Percentiles rank a stretch among this genome's conserved stretches.
phyloP scores from a whole-genome alignment of 2,329 filamentous ascomycete species.

The Trichoderma harzianum region DNA sequence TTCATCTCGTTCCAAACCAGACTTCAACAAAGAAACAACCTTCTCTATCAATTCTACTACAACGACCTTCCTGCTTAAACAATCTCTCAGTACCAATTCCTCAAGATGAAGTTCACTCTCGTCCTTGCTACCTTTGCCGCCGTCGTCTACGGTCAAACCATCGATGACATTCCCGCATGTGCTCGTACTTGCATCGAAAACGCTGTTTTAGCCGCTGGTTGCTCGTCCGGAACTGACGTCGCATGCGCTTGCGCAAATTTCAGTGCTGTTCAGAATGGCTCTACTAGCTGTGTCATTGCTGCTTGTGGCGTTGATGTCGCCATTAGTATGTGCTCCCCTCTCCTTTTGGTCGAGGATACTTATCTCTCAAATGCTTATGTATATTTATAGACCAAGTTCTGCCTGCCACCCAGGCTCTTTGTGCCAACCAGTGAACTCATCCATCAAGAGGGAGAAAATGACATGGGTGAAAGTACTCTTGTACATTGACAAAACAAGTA shows the following conservation, averaged over 20 bases:
- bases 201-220: conserved; percentile 25
- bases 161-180: conserved; percentile 36
- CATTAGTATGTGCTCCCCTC: not conserved
- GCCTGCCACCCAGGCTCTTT: not conserved
- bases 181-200: conserved; percentile 34
- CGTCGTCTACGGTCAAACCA: conserved; percentile 33
- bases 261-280: not conserved
- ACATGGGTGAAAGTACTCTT: not conserved
- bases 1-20: not conserved
- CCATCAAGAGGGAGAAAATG: not conserved
- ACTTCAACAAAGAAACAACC: not conserved
- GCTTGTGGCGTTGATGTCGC: not conserved
- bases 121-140: conserved; percentile 33
- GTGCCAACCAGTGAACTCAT: not conserved
- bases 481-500: not conserved
- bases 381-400: not conserved
- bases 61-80: not conserved
- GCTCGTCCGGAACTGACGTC: not conserved
- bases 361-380: not conserved
- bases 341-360: not conserved
- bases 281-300: not conserved
- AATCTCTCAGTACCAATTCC: not conserved
- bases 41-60: not conserved
- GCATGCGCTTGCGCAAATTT: not conserved
- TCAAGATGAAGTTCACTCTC: conserved; percentile 40